Percentiles rank a stretch among this genome's conserved stretches.
Conservation (phyloP, 352 stramenopile species). For the Phytopythium boreale region DNA sequence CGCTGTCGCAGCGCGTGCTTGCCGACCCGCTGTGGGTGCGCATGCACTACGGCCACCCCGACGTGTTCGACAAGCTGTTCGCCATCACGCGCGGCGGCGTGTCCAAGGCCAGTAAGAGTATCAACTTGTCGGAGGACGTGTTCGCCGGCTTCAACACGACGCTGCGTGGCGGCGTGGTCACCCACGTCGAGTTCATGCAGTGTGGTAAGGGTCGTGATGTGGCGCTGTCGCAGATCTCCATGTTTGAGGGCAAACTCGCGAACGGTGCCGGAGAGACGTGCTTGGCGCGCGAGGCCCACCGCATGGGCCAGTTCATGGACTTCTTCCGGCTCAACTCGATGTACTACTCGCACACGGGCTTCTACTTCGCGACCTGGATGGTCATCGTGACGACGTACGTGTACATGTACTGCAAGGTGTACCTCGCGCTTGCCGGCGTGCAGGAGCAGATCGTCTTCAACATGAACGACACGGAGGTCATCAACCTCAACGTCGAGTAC, state of each 20-base stretch:
- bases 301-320: conserved; percentile 80
- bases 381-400: conserved; percentile 80
- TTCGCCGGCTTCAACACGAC: conserved; percentile 77
- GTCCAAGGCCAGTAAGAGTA: conserved; percentile 75
- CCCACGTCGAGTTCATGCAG: conserved; percentile 79
- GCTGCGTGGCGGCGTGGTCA: conserved; percentile 61
- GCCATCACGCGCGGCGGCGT: conserved; percentile 67
- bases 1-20: conserved; percentile 71
- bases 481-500: conserved; percentile 47
- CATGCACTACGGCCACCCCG: conserved; percentile 83
- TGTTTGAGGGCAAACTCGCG: conserved; percentile 78
- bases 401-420: conserved; percentile 85
- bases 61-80: conserved; percentile 82
- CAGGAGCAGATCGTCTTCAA: conserved; percentile 60
- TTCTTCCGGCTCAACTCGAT: conserved; percentile 84
- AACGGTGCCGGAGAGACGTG: conserved; percentile 75
- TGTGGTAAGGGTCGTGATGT: conserved; percentile 82
- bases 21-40: conserved; percentile 70
- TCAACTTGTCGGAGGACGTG: conserved; percentile 83
- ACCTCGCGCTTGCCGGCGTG: conserved; percentile 61
- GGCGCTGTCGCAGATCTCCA: conserved; percentile 74
- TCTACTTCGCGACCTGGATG: conserved; percentile 83
- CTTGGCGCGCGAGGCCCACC: conserved; percentile 67
- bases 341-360: conserved; percentile 83
- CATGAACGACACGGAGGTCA: conserved; percentile 66